Evolutionary conservation across 305 asterid genomes (phyloP), one percentile per base, ranked within the genome.

Genomic region (Fraxinus platypoda): DNA sequence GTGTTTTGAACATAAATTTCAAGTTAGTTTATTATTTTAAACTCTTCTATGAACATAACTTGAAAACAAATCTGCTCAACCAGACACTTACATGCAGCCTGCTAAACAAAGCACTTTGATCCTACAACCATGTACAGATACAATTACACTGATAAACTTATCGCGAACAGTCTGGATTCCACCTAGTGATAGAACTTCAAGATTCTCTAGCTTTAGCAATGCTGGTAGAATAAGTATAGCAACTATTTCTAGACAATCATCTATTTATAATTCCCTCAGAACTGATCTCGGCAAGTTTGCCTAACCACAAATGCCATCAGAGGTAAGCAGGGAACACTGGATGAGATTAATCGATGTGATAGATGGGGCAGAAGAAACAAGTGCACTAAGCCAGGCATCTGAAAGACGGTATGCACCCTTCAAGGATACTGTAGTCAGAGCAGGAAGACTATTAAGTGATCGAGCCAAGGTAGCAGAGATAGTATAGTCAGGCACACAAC

Each of bases 321-420:
- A 87, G 6, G 98, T 92, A 66, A 95, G 87, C 87, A 93, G 84
- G 71, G 99, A 88, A 86, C 99, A 95, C 90, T 93, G 93, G 78
- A 94, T 87, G 81, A 95, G 85, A 88, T 95, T 90, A 71, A 95
- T 76, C 25, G 99, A 95, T 86, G 91, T 91, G 83, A 95, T 87
- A 82, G 89, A 88, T 82, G 97, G 95, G 57, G 95, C 99, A 81
- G 97, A 88, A 19, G 94, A 87, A 76, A 85, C 90, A 82, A 94
- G 94, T 75, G 87, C 81, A 31, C 84, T 81, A 31, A 95, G 86
- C 76, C 99, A 98, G 79, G 81, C 84, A 84, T 94, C 99, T 43
- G 98, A 85, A 83, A 95, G 93, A 46, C 98, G 97, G 87, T 92
- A 95, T 21, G 98, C 99, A 83, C 93, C 97, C 91, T 87, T 89